These are phyloP conservation scores for Aspergillus felis DNA, from an alignment of 2,329 filamentous ascomycete genomes.

Conservation along the genomic window DNA sequence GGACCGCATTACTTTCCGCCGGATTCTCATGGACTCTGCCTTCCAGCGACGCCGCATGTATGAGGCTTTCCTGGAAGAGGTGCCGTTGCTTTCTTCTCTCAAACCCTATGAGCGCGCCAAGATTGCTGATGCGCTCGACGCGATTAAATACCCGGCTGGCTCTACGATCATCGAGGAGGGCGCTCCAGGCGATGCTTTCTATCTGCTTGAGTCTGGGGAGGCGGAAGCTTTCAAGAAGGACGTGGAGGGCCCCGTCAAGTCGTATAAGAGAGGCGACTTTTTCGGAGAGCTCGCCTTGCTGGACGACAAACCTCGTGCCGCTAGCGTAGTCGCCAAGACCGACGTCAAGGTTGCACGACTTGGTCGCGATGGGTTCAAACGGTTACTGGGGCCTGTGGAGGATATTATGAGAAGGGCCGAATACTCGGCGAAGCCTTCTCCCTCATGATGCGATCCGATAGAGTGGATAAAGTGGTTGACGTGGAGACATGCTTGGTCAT, in stretches of 20 bases:
- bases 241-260: constrained; percentile 65
- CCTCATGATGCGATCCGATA: constrained; percentile 21
- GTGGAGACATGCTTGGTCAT: constrained; percentile 1
- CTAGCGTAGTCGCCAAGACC: constrained; percentile 76
- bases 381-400: constrained; percentile 86
- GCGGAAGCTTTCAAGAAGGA: constrained; percentile 84
- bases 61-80: constrained; percentile 92
- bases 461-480: constrained; percentile 4
- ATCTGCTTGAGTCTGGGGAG: constrained; percentile 80
- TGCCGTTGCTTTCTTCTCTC: constrained; percentile 75
- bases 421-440: constrained; percentile 32
- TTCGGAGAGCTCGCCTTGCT: constrained; percentile 93
- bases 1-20: constrained; percentile 92
- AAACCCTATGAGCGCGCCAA: constrained; percentile 94
- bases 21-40: constrained; percentile 96
- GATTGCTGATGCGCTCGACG: constrained; percentile 94
- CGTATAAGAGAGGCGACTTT: constrained; percentile 89
- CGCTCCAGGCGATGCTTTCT: constrained; percentile 88
- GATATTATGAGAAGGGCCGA: constrained; percentile 78
- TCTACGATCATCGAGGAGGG: constrained; percentile 87
- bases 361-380: constrained; percentile 91
- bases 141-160: constrained; percentile 75
- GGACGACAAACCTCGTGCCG: constrained; percentile 89
- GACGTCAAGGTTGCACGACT: constrained; percentile 91
- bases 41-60: constrained; percentile 96